These are phyloP conservation scores for Pseudogymnoascus sp. DNA, from an alignment of 2,329 filamentous ascomycete species.

Conservation along the genomic window DNA sequence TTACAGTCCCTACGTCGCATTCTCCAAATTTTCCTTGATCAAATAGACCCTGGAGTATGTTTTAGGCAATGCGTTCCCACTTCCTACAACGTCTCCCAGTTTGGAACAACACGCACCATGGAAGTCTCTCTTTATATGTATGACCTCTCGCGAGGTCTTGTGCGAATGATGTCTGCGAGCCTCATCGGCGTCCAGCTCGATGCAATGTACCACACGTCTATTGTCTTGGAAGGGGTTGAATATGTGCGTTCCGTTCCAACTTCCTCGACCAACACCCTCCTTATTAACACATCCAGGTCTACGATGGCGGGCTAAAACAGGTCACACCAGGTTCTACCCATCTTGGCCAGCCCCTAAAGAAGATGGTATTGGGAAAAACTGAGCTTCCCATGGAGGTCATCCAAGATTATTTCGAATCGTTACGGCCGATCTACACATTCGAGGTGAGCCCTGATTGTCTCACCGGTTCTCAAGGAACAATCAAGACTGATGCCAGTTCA, in stretches of 20 bases:
- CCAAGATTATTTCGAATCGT: slow-evolving; percentile 76
- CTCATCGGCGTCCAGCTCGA: slow-evolving; percentile 68
- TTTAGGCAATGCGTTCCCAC: neutral
- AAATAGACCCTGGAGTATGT: neutral
- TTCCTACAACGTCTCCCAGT: neutral
- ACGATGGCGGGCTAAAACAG: slow-evolving; percentile 77
- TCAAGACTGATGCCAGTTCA: slow-evolving; percentile 27
- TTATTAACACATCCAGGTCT: slow-evolving; percentile 37
- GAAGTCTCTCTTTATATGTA: slow-evolving; percentile 72
- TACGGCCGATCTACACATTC: slow-evolving; percentile 73
- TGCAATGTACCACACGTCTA: slow-evolving; percentile 89
- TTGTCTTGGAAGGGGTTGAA: slow-evolving; percentile 76
- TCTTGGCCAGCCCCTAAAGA: slow-evolving; percentile 74
- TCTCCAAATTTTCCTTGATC: neutral
- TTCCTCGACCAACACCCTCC: slow-evolving; percentile 24
- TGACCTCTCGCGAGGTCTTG: slow-evolving; percentile 58
- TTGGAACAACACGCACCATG: slow-evolving; percentile 38
- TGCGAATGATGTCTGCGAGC: slow-evolving; percentile 39
- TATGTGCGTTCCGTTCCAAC: slow-evolving; percentile 42
- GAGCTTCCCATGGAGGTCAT: slow-evolving; percentile 73
- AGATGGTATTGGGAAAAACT: slow-evolving; percentile 66
- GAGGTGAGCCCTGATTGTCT: slow-evolving; percentile 42
- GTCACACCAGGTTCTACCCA: slow-evolving; percentile 77
- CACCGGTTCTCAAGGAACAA: neutral
- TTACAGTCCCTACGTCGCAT: neutral